Evolutionary conservation across 306 rosid species (phyloP).

Genomic region (Macrotyloma uniflorum): DNA sequence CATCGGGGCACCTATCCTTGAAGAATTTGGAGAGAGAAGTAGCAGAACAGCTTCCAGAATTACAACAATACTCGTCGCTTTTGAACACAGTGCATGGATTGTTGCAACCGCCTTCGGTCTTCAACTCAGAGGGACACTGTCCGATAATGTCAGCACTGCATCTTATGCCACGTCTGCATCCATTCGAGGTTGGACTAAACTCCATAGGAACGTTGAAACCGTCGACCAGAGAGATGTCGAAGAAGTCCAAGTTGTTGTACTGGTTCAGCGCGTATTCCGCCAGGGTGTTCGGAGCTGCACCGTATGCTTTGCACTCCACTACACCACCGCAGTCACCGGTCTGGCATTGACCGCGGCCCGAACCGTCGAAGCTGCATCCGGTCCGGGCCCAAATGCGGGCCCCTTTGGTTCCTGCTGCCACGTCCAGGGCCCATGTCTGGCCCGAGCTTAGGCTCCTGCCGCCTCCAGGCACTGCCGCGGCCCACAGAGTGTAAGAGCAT

Average conservation of each 20-base stretch:
- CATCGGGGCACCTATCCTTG: constrained; percentile 44
- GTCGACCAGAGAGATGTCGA: not conserved
- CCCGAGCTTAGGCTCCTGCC: constrained; percentile 46
- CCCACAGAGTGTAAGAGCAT: constrained; percentile 63
- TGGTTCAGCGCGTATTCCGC: constrained; percentile 55
- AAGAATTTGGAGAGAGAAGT: constrained; percentile 45
- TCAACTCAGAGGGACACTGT: constrained; percentile 50
- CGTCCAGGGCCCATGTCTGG: constrained; percentile 37
- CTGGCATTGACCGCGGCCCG: constrained; percentile 50
- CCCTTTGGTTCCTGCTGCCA: constrained; percentile 29
- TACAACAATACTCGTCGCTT: constrained; percentile 46
- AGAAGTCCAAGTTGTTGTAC: constrained; percentile 40
- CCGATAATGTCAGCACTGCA: constrained; percentile 50
- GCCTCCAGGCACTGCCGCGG: constrained; percentile 45
- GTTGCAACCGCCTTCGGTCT: constrained; percentile 52
- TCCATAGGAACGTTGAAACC: constrained; percentile 58
- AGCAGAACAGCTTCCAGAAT: constrained; percentile 37
- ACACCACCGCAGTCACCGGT: constrained; percentile 66
- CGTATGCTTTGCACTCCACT: constrained; percentile 40
- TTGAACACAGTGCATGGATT: constrained; percentile 48
- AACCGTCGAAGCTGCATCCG: constrained; percentile 55
- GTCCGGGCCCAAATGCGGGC: constrained; percentile 59
- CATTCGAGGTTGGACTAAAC: constrained; percentile 43
- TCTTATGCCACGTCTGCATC: constrained; percentile 28
- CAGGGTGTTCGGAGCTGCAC: constrained; percentile 56